phyloP scores from a whole-genome alignment of 306 rosid genomes.

The Cucumis hystrix region DNA sequence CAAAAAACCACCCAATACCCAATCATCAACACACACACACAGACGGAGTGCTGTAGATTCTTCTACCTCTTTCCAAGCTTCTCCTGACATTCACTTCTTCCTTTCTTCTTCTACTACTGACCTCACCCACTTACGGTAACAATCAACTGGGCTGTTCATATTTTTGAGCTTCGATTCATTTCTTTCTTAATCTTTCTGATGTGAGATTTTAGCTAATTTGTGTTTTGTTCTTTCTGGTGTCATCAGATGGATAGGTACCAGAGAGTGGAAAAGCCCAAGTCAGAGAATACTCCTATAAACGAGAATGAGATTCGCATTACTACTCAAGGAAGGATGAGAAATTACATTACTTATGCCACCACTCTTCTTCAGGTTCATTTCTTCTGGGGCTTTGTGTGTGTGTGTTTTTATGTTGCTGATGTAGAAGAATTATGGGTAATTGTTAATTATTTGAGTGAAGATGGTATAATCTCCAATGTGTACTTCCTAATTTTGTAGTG shows the following conservation, averaged over 20 bases:
- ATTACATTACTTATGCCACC: conserved; percentile 76
- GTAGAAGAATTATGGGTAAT: background rate
- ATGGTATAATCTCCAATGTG: background rate
- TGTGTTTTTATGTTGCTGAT: background rate
- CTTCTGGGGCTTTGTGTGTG: background rate
- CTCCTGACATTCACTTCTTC: background rate
- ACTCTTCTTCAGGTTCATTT: conserved; percentile 58
- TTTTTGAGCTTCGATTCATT: background rate
- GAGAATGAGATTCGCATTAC: conserved; percentile 94
- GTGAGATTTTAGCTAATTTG: background rate
- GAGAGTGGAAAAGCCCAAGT: conserved; percentile 80
- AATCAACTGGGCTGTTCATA: background rate
- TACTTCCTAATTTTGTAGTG: background rate
- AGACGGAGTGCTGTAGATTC: background rate
- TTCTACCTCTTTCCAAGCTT: background rate
- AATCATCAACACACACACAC: background rate
- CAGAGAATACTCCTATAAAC: conserved; percentile 37
- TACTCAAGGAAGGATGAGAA: conserved; percentile 78
- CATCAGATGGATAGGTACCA: conserved; percentile 67
- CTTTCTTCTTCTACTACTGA: background rate
- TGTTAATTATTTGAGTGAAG: background rate
- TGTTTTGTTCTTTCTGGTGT: background rate
- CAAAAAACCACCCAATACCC: background rate
- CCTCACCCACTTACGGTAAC: background rate
- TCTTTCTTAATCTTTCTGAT: background rate